A percentile compares a stretch with the other conserved stretches of the same genome.
Conservation (phyloP, 225 moss, liverwort and hornwort species). For the Thuidium tamariscinum region DNA sequence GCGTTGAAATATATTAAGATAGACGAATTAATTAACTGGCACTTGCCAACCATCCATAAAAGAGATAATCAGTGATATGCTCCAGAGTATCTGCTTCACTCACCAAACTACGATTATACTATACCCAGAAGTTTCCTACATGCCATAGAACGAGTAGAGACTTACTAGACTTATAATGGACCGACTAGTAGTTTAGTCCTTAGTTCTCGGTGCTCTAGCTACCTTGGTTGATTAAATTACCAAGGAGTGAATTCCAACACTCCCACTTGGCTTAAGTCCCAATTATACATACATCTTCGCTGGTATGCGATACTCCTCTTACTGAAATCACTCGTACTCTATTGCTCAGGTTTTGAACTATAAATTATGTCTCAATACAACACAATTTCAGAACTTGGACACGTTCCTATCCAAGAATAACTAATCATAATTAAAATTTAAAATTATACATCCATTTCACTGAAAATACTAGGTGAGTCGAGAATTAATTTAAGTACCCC, state of each 20-base stretch:
- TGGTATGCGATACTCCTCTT: background rate
- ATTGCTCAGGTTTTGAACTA: background rate
- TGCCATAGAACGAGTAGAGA: background rate
- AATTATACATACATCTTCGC: background rate
- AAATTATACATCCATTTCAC: background rate
- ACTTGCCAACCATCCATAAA: background rate
- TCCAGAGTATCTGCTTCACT: background rate
- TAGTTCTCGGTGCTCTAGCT: background rate
- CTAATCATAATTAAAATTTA: background rate
- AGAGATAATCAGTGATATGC: background rate
- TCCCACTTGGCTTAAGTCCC: background rate
- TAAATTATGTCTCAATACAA: background rate
- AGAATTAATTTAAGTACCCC: background rate
- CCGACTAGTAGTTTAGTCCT: background rate
- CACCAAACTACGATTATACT: too few relatives aligned
- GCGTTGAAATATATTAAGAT: background rate
- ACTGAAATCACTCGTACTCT: background rate
- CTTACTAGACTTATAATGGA: background rate
- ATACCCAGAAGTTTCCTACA: background rate
- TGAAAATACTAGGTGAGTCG: background rate
- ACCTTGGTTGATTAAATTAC: background rate
- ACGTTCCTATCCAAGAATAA: background rate
- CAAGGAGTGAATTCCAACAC: background rate
- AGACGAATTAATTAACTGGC: background rate
- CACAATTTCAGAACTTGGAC: background rate